Evolutionary conservation across 1,139 yeast species (phyloP), one percentile per base, ranked within the genome.

Genomic region (Scheffersomyces quercinus): DNA sequence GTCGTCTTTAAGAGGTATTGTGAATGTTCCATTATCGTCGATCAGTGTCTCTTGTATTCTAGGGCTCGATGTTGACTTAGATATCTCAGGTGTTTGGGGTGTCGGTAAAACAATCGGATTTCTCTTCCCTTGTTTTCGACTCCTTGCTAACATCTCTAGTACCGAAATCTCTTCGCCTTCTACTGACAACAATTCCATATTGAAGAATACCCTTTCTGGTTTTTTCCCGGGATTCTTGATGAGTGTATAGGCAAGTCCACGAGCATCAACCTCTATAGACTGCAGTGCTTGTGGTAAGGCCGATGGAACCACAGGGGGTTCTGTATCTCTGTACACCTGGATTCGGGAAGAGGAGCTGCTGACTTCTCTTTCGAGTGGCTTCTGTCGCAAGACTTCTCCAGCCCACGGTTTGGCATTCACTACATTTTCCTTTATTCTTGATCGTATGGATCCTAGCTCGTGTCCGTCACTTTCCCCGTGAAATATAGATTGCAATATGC

Each of bases 91-190:
- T 14, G 35, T 14, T 14, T 31, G 35, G n/a, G 12, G 24, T 9
- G 24, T 14, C 13, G 15, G 35, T 7, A 6, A n/a, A 14, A 4
- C 24, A 10, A 13, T 3, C 8, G 15, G 9, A 14, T n/a, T 14
- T 7, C 20, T 15, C 4, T 6, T 13, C 3, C 7, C 8, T 6
- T 14, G 11, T 24, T 32, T 10, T 4, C 28, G 35, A 15, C 28
- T 29, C 29, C 12, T 26, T 11, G 20, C 8, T 8, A 28, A 29
- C 42, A 28, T 29, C 33, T 31, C 36, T 26, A 48, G 41, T 7
- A 85, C 85, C 39, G 86, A 62, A 2, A 87, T 62, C 55, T 88
- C 95, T 42, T 77, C 80, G n/a, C 81, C 84, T 9, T 73, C 75
- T 1, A 49, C 51, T 7, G 62, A 77, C 36, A 88, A 56, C 32